Base-by-base conservation (phyloP, 1,139 yeast species). In the Scheffersomyces cryptocercus region DNA sequence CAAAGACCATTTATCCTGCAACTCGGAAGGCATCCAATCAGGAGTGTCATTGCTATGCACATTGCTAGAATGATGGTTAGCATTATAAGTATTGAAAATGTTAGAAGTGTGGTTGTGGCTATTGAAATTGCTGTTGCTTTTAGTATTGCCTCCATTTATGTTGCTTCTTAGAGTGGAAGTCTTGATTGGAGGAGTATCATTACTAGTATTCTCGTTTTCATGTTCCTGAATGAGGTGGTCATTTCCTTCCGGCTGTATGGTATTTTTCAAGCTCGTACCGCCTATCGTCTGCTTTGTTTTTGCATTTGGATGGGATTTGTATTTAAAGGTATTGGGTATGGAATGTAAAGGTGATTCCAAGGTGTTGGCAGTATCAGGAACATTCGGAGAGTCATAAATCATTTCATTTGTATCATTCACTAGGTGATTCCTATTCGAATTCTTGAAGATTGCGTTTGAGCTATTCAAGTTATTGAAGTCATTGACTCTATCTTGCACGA, bases 271-370 rank as follows among this genome's bases (percentile, higher is more conserved):
- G 28, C 4, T 40, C 41, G 44, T 38, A 2, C 43, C 46, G 9
- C 59, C 65, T n/a, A 70, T 55, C 14, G 55, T 56, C 4, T 61
- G 49, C 50, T 73, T 74, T 0, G 79, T 68, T 44, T 58, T 65
- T 24, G 79, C 79, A 51, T 73, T 74, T 8, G 79, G 77, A 49
- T 71, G 76, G 9, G 75, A 68, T 48, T 73, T 74, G 51, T 73
- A 66, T 44, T 72, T 67, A 59, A 74, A 74, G 0, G 79, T 74
- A 49, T 74, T 74, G 26, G 79, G 79, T 15, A 71, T 68, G 3
- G 77, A 70, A 9, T 54, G 56, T 3, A 64, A 50, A 2, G 66
- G 62, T 8, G 68, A 61, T 3, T 41, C 44, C 24, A 16, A 3
- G 38, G 36, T 9, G 28, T 29, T 4, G 31, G 26, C 26, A 7